A percentile compares a stretch with the other conserved stretches of the same genome.
phyloP scores from a whole-genome alignment of 306 rosid genomes.

The Cicer bijugum region DNA sequence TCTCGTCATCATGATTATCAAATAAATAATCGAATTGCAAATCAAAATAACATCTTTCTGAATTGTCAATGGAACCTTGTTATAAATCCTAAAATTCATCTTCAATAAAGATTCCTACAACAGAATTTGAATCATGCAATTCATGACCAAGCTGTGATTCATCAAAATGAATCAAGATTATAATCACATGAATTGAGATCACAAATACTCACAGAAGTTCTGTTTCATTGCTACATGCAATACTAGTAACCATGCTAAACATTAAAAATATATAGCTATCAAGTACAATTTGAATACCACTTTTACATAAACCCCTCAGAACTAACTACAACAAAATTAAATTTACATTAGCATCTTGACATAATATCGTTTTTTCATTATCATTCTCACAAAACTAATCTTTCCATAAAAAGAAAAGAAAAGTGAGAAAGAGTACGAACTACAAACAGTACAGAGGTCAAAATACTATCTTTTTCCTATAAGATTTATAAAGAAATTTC shows the following conservation, averaged over 20 bases:
- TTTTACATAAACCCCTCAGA: conserved; percentile 3
- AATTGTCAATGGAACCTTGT: neutral
- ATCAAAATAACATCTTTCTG: neutral
- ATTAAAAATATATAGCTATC: neutral
- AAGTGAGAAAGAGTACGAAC: conserved; percentile 2
- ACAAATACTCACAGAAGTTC: too few relatives aligned
- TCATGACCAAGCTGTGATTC: neutral
- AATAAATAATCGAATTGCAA: neutral
- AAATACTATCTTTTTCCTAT: conserved; percentile 34
- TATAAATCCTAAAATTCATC: neutral
- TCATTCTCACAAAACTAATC: conserved; percentile 31
- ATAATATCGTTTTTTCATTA: neutral
- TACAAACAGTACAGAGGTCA: conserved; percentile 20
- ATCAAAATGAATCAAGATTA: neutral
- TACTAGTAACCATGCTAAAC: neutral
- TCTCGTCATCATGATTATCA: too few relatives aligned
- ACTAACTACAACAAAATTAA: conserved; percentile 26
- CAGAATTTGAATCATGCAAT: neutral
- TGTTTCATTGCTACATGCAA: neutral
- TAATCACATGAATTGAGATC: too few relatives aligned
- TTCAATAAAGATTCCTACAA: neutral
- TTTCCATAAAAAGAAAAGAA: neutral
- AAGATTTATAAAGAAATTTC: conserved; percentile 16
- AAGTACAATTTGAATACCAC: conserved; percentile 8
- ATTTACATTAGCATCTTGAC: conserved; percentile 35